These are phyloP conservation scores for Emergomyces pasteurianus DNA, from an alignment of 2,329 filamentous ascomycete genomes.

Conservation along the genomic window DNA sequence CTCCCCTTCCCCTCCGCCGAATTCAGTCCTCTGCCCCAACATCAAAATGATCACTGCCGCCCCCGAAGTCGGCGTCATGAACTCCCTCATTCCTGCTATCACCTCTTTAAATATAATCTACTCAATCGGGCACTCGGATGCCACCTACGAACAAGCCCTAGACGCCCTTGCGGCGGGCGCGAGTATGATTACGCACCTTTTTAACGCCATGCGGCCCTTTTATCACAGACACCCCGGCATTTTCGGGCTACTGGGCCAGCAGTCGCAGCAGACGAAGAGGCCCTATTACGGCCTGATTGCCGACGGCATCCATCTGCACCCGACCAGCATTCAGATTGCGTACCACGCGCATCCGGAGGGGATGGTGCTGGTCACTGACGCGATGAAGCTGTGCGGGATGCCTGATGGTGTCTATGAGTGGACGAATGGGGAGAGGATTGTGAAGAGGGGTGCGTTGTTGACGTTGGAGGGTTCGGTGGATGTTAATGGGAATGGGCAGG, in stretches of 20 bases:
- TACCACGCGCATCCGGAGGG: slow-evolving; percentile 76
- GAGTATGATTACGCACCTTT: slow-evolving; percentile 84
- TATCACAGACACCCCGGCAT: slow-evolving; percentile 86
- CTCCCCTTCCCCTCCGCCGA: background rate
- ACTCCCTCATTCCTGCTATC: slow-evolving; percentile 55
- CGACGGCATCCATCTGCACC: slow-evolving; percentile 82
- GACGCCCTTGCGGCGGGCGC: slow-evolving; percentile 61
- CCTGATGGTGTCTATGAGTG: slow-evolving; percentile 76
- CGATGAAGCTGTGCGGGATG: slow-evolving; percentile 75
- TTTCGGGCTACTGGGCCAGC: slow-evolving; percentile 69
- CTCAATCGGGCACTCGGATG: slow-evolving; percentile 77
- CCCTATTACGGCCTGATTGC: slow-evolving; percentile 84
- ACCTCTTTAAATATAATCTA: slow-evolving; percentile 56
- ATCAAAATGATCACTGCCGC: slow-evolving; percentile 79
- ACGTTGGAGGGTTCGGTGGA: slow-evolving; percentile 66
- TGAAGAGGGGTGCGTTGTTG: slow-evolving; percentile 53
- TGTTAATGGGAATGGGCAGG: slow-evolving; percentile 41
- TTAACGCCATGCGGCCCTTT: slow-evolving; percentile 86
- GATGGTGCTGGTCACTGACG: slow-evolving; percentile 82
- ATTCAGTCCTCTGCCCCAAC: slow-evolving; percentile 7
- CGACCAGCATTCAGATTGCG: slow-evolving; percentile 78
- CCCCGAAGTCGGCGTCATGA: slow-evolving; percentile 65
- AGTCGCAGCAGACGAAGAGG: slow-evolving; percentile 35
- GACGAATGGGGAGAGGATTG: slow-evolving; percentile 58
- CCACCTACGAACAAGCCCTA: slow-evolving; percentile 71